A percentile compares a stretch with the other conserved stretches of the same genome.
Evolutionary conservation across 768 basidiomycete genomes (phyloP).

Genomic region (Tulasnella sp.): DNA sequence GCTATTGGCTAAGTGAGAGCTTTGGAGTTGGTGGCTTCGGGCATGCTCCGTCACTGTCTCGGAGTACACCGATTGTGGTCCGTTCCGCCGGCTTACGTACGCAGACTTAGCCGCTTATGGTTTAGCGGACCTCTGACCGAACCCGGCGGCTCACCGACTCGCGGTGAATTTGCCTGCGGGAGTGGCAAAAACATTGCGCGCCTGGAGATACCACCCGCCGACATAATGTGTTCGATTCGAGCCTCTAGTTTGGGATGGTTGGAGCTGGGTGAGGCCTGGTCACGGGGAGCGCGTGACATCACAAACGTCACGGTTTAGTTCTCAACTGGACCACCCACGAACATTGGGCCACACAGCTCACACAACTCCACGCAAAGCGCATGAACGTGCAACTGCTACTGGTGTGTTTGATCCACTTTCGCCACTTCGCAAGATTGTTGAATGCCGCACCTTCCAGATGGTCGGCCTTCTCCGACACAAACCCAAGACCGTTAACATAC

Average conservation of each 20-base stretch:
- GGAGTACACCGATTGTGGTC: background rate
- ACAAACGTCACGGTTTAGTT: background rate
- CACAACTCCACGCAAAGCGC: background rate
- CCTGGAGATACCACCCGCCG: background rate
- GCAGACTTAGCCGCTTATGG: background rate
- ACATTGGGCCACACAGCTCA: background rate
- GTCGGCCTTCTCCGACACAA: background rate
- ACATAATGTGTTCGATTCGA: too few relatives aligned
- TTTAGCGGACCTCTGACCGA: background rate
- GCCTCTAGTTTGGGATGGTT: background rate
- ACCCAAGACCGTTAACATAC: background rate
- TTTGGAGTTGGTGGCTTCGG: background rate
- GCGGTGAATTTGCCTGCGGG: background rate
- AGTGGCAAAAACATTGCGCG: background rate
- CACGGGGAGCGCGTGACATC: background rate
- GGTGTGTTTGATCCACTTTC: background rate
- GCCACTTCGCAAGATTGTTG: background rate
- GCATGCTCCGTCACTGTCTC: background rate
- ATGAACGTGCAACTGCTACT: background rate
- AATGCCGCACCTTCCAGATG: background rate
- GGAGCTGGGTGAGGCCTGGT: background rate
- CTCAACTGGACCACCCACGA: background rate
- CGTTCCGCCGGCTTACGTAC: background rate
- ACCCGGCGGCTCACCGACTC: background rate
- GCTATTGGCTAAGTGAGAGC: background rate